Evolutionary conservation across 495 filamentous ascomycete species (phyloP), one percentile per base, ranked within the genome.

Genomic region (Hypoxylon rickii): DNA sequence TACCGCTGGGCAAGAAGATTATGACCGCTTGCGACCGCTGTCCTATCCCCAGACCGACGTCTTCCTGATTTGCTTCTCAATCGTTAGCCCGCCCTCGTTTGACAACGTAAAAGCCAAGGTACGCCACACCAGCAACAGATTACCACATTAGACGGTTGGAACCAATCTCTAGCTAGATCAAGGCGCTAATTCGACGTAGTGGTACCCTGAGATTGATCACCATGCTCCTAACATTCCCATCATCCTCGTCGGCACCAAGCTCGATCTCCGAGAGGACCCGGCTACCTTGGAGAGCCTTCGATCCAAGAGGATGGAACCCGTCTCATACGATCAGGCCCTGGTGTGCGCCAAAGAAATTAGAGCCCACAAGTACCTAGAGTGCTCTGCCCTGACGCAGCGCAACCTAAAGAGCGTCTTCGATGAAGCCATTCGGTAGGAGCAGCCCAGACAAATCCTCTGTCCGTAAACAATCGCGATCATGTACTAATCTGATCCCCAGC

Each of bases 41-140:
- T 96, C 91, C 15, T 97, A 98, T 71, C 94, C 94, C 5, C 94
- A 97, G 75, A 98, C 94, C 48, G 92, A 98, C 67, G 94, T 97
- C 29, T 97, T 97, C 75, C 79, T 98, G 38, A 96, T 97, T 66
- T 97, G 94, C 76, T 98, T 98, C 78, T 97, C 92, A 24, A 93
- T 97, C 67, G 92, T 96, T 73, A 96, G 90, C 84, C 93, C 92
- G 34, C 88, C 94, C 17, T 97, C 92, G 20, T 97, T 96, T 67
- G 93, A 97, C 69, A 97, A 97, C 83, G 92, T 98, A 69, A 89
- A 89, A 73, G 90, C 92, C 44, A 96, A 97, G 87, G 89, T 92
- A 72, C 53, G 81, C 64, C 15, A 40, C 17, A 40, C 17, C 31
- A 8, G 11, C 3, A 10, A 21, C 19, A 13, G 38, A 17, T 13